Conservation (phyloP, 2,329 filamentous ascomycete genomes). For the Aspergillus puulaauensis region DNA sequence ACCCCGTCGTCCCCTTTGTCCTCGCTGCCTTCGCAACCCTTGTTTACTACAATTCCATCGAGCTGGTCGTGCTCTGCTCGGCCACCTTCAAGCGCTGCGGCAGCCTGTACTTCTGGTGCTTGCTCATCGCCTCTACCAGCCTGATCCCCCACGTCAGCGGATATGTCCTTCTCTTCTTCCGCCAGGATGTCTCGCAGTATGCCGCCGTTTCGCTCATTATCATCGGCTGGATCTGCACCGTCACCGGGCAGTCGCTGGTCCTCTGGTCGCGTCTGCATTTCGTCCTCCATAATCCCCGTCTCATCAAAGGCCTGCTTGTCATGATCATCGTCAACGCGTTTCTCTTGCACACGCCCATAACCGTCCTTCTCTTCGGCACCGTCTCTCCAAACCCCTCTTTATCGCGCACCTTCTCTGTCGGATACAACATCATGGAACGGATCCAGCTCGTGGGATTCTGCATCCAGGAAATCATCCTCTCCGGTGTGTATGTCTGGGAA, state of each 20-base stretch:
- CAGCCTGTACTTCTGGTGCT: slow-evolving; percentile 47
- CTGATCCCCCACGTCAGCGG: slow-evolving; percentile 40
- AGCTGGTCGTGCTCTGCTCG: slow-evolving; percentile 44
- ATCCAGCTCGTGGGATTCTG: slow-evolving; percentile 54
- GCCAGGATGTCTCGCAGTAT: slow-evolving; percentile 24
- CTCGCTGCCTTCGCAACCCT: slow-evolving; percentile 44
- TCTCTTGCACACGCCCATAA: slow-evolving; percentile 39
- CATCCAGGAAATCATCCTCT: slow-evolving; percentile 52
- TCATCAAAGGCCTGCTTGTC: slow-evolving; percentile 33
- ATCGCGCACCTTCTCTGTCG: slow-evolving; percentile 4
- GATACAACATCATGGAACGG: slow-evolving; percentile 46
- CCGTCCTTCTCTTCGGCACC: slow-evolving; percentile 37
- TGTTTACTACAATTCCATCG: slow-evolving; percentile 45
- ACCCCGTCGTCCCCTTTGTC: slow-evolving; percentile 1
- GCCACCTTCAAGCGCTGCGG: slow-evolving; percentile 41
- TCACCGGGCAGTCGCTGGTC: slow-evolving; percentile 46
- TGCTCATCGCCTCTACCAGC: slow-evolving; percentile 37
- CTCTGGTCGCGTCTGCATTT: slow-evolving; percentile 47
- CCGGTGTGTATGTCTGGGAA: slow-evolving; percentile 50
- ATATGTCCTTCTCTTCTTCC: slow-evolving; percentile 42
- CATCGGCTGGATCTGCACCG: slow-evolving; percentile 42
- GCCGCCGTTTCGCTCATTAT: slow-evolving; percentile 35
- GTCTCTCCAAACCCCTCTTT: slow-evolving; percentile 17
- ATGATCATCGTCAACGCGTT: slow-evolving; percentile 44
- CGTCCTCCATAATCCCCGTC: slow-evolving; percentile 32